phyloP scores from a whole-genome alignment of 139 green algal genomes.

The Haematococcus lacustris region DNA sequence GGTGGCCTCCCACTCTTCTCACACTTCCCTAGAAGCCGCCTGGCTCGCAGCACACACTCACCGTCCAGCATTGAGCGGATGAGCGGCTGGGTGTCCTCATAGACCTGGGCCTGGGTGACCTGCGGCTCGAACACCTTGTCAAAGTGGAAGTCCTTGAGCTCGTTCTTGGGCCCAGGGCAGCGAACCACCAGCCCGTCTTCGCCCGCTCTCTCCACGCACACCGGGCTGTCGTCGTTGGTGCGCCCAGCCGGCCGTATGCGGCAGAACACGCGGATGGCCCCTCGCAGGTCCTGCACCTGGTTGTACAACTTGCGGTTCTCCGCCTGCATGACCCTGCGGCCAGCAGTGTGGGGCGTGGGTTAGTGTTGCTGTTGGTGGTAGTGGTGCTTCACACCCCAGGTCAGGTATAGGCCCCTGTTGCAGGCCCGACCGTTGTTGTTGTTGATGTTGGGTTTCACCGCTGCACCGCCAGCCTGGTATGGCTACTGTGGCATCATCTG shows the following conservation, averaged over 20 bases:
- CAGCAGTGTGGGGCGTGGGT: too few species aligned
- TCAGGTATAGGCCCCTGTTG: neutral
- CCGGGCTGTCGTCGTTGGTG: slow-evolving; percentile 51
- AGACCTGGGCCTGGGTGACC: slow-evolving; percentile 68
- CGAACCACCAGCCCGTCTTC: too few species aligned
- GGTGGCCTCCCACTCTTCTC: too few species aligned
- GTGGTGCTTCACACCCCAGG: neutral
- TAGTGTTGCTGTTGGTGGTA: neutral
- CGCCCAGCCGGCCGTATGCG: slow-evolving; percentile 59
- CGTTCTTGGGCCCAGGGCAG: too few species aligned
- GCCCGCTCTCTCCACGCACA: slow-evolving; percentile 26
- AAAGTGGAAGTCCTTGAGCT: slow-evolving; percentile 63
- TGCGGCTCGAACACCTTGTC: slow-evolving; percentile 72
- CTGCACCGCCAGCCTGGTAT: neutral
- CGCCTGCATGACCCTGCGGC: slow-evolving; percentile 21
- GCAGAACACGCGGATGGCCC: slow-evolving; percentile 85
- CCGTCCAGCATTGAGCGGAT: slow-evolving; percentile 84
- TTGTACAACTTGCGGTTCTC: slow-evolving; percentile 86
- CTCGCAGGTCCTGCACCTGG: slow-evolving; percentile 77
- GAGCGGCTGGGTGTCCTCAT: slow-evolving; percentile 79
- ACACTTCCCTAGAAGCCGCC: too few species aligned
- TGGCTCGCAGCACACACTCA: slow-evolving; percentile 17
- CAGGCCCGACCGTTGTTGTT: neutral
- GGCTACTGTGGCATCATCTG: neutral
- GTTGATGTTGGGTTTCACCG: neutral